phyloP scores from a whole-genome alignment of 1,139 yeast species.

The Pneumocystis oryctolagi region DNA sequence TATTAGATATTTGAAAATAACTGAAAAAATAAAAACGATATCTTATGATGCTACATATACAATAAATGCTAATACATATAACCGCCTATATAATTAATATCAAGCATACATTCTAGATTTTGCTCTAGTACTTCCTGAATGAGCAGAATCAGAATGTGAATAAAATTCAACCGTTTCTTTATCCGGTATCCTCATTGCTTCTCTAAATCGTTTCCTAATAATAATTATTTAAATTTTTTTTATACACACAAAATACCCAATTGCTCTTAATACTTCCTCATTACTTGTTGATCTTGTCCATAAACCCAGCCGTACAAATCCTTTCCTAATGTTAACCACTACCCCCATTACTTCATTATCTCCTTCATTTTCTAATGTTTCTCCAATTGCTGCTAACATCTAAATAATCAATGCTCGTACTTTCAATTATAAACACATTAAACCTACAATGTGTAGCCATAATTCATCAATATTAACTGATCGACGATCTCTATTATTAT shows the following conservation, averaged over 20 bases:
- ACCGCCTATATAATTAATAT: not conserved
- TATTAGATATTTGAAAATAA: not conserved
- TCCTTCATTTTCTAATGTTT: slow-evolving; percentile 52
- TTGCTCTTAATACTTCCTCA: slow-evolving; percentile 33
- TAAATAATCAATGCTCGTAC: not conserved
- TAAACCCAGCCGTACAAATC: slow-evolving; percentile 70
- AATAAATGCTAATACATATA: not conserved
- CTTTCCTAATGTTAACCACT: slow-evolving; percentile 75
- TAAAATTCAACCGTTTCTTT: slow-evolving; percentile 62
- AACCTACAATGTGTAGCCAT: slow-evolving; percentile 42
- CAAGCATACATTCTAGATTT: slow-evolving; percentile 11
- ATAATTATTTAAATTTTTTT: not conserved
- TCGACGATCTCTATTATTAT: slow-evolving; percentile 52
- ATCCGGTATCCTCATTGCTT: slow-evolving; percentile 53
- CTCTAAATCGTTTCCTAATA: slow-evolving; percentile 39
- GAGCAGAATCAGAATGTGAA: slow-evolving; percentile 34
- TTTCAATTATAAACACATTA: not conserved
- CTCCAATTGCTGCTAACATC: slow-evolving; percentile 84
- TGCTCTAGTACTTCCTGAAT: slow-evolving; percentile 18
- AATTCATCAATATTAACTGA: slow-evolving; percentile 61
- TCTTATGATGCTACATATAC: not conserved
- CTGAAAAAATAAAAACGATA: slow-evolving; percentile 3
- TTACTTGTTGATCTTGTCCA: slow-evolving; percentile 82
- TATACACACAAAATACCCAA: slow-evolving; percentile 34
- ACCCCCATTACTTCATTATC: slow-evolving; percentile 81